Percentiles rank a stretch among this genome's conserved stretches.
Conservation (phyloP, 2,329 filamentous ascomycete genomes). For the Cercospora nicotianae region DNA sequence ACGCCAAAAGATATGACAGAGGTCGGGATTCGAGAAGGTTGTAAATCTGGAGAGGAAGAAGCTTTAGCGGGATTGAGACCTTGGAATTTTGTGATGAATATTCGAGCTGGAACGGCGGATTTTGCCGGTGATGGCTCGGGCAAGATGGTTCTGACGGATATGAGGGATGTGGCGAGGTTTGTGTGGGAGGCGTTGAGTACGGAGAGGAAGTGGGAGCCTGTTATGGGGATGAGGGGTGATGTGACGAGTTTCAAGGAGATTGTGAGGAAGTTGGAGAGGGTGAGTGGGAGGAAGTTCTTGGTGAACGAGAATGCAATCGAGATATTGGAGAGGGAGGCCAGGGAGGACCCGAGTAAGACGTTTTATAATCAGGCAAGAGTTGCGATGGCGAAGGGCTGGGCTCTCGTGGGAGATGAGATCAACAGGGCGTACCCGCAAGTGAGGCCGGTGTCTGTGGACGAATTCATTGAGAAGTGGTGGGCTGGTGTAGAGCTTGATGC, state of each 20-base stretch:
- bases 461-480: slow-evolving; percentile 38
- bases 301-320: slow-evolving; percentile 30
- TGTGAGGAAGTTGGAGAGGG: slow-evolving; percentile 31
- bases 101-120: slow-evolving; percentile 47
- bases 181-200: slow-evolving; percentile 46
- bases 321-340: slow-evolving; percentile 25
- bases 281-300: slow-evolving; percentile 34
- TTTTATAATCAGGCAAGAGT: slow-evolving; percentile 38
- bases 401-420: slow-evolving; percentile 31
- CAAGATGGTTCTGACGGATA: slow-evolving; percentile 51
- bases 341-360: slow-evolving; percentile 22
- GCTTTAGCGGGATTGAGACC: slow-evolving; percentile 39
- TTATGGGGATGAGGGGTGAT: slow-evolving; percentile 40
- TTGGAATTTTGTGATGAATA: slow-evolving; percentile 48
- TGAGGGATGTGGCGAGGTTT: slow-evolving; percentile 51
- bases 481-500: slow-evolving; percentile 29
- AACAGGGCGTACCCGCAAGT: slow-evolving; percentile 34
- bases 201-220: slow-evolving; percentile 46
- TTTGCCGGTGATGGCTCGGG: slow-evolving; percentile 53
- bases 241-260: slow-evolving; percentile 32
- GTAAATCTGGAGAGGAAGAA: slow-evolving; percentile 33
- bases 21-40: slow-evolving; percentile 28
- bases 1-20: slow-evolving; percentile 31
- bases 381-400: slow-evolving; percentile 28
- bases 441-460: slow-evolving; percentile 27